phyloP scores from a whole-genome alignment of 164 flowering plant genomes.

The Berberis thunbergii region DNA sequence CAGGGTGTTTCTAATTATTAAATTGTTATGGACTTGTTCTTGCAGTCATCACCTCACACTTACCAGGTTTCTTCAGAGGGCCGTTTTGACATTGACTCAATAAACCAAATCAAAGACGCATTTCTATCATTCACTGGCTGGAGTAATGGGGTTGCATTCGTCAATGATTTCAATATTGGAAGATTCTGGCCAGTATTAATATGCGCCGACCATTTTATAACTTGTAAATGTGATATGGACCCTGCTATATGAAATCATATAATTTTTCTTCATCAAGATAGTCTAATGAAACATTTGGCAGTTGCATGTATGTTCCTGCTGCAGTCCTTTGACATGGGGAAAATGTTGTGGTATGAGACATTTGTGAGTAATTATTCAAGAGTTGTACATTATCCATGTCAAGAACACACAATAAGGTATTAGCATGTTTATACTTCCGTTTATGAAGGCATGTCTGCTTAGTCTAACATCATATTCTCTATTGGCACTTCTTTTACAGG shows the following conservation, averaged over 20 bases:
- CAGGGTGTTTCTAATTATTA: neutral
- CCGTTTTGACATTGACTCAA: constrained; percentile 30
- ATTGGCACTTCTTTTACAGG: constrained; percentile 23
- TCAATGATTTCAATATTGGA: constrained; percentile 74
- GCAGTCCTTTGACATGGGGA: constrained; percentile 60
- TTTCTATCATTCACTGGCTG: constrained; percentile 70
- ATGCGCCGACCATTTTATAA: no score
- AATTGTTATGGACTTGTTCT: neutral
- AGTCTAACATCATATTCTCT: neutral
- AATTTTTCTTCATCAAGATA: neutral
- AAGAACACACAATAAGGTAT: neutral
- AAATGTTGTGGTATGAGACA: constrained; percentile 58
- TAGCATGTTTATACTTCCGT: no score
- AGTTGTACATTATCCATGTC: no score
- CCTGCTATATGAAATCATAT: neutral
- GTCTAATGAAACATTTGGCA: constrained; percentile 22
- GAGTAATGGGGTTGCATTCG: constrained; percentile 82
- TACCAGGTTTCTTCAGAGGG: constrained; percentile 61
- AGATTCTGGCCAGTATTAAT: constrained; percentile 84
- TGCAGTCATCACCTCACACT: constrained; percentile 29
- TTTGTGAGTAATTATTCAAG: no score
- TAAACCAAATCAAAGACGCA: constrained; percentile 46
- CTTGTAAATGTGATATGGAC: no score
- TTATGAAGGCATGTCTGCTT: no score
- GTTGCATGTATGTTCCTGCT: constrained; percentile 82